These are phyloP conservation scores for Fusarium continuum DNA, from an alignment of 2,329 filamentous ascomycete species.

Conservation along the genomic window DNA sequence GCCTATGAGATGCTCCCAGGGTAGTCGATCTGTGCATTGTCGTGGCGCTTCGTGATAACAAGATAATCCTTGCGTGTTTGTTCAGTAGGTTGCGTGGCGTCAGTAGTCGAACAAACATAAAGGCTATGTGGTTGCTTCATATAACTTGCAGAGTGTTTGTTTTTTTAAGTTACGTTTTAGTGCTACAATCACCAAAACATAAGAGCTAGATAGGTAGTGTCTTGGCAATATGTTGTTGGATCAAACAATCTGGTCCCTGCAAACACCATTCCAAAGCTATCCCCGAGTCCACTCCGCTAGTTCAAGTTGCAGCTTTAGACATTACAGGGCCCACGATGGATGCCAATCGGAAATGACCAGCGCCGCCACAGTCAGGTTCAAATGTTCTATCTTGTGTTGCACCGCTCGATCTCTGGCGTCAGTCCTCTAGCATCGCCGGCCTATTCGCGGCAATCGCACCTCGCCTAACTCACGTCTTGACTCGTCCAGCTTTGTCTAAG, in stretches of 20 bases:
- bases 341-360: constrained; percentile 9
- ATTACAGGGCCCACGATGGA: neutral
- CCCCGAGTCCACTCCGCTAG: constrained; percentile 1
- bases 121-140: neutral
- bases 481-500: no score
- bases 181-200: no score
- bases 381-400: neutral
- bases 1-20: neutral
- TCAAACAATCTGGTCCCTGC: constrained; percentile 2
- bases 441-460: constrained; percentile 1
- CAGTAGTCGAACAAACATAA: no score
- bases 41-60: neutral
- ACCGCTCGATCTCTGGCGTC: constrained; percentile 9
- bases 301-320: neutral
- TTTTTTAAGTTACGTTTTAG: no score
- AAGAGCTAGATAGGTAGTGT: no score
- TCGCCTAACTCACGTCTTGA: neutral
- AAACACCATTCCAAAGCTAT: neutral
- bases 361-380: constrained; percentile 4
- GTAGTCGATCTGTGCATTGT: neutral
- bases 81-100: neutral
- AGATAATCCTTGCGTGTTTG: neutral
- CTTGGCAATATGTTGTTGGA: neutral
- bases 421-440: neutral
- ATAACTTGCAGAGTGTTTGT: no score